These are phyloP conservation scores for Fusarium tuaranense DNA, from an alignment of 2,329 filamentous ascomycete species.

Conservation along the genomic window DNA sequence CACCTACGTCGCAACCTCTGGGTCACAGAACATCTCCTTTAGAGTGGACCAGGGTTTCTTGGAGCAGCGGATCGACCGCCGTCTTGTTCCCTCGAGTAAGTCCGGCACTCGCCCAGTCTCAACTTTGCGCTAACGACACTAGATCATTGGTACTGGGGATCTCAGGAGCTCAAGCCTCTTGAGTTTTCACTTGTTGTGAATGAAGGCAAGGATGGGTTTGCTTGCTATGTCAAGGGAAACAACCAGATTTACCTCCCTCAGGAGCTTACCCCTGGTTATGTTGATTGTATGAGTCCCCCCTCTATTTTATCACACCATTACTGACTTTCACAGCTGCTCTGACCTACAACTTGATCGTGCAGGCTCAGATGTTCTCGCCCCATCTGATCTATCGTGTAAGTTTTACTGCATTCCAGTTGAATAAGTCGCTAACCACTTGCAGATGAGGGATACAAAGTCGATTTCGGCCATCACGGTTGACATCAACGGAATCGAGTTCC, in stretches of 20 bases:
- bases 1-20: conserved; percentile 2
- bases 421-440: background rate
- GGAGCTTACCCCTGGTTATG: conserved; percentile 12
- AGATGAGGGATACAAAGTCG: background rate
- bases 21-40: conserved; percentile 19
- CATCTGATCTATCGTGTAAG: background rate
- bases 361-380: background rate
- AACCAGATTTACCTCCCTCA: conserved; percentile 20
- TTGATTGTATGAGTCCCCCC: conserved; percentile 3
- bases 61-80: conserved; percentile 16
- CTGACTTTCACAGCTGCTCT: background rate
- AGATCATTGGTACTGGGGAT: conserved; percentile 18
- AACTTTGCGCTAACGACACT: background rate
- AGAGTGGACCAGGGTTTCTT: conserved; percentile 2
- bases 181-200: conserved; percentile 16
- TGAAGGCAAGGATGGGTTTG: conserved; percentile 7
- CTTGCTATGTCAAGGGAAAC: conserved; percentile 18
- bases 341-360: background rate
- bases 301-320: background rate
- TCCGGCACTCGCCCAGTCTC: background rate
- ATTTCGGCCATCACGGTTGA: background rate
- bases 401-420: background rate
- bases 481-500: background rate
- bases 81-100: conserved; percentile 9
- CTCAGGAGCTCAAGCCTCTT: conserved; percentile 3